Evolutionary conservation across 2,329 filamentous ascomycete species (phyloP), one percentile per base, ranked within the genome.

Genomic region (Hypoxylon sp.): DNA sequence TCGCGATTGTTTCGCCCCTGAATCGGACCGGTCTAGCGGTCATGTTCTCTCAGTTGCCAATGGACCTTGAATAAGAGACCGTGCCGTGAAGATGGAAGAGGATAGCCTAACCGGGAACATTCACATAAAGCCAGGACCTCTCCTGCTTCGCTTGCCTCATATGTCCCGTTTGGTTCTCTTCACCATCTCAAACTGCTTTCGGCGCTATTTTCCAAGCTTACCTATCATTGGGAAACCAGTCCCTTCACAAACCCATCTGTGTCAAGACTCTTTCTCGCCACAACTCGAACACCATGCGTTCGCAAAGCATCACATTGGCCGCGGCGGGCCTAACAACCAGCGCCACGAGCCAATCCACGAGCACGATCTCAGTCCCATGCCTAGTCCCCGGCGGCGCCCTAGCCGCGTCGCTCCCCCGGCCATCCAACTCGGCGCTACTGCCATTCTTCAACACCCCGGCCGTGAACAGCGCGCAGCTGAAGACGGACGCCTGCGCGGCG

Each of bases 401-500:
- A 26, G 3, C 5, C 8, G 1, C 22, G 11, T 18, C 0, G 9
- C 2, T 54, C 16, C 55, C 56, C 1, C 16, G 4, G 8, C 52
- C 52, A 5, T 18, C 55, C 16, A 45, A 61, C 55, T 18, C 20
- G 26, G 51, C 55, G 8, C 50, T 63, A 7, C 12, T 7, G 22
- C 24, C n/a, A 20, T 16, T 62, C 30, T 11, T 61, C 28, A 14
- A 2, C 3, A 14, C 1, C 20, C 28, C 48, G 20, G 28, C 28
- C 16, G 3, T 18, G 14, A 46, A 49, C 48, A 12, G 30, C 38
- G 12, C 40, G 12, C 4, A 18, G 28, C 32, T 45, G 1, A 28
- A 9, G 7, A 63, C 64, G 8, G 28, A 67, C 53, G 63, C 64
- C 11, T 73, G 71, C 65, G 55, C 28, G 4, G 48, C 28, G 16